These are phyloP conservation scores for Suillus subalutaceus DNA, from an alignment of 768 basidiomycete species.

Conservation along the genomic window DNA sequence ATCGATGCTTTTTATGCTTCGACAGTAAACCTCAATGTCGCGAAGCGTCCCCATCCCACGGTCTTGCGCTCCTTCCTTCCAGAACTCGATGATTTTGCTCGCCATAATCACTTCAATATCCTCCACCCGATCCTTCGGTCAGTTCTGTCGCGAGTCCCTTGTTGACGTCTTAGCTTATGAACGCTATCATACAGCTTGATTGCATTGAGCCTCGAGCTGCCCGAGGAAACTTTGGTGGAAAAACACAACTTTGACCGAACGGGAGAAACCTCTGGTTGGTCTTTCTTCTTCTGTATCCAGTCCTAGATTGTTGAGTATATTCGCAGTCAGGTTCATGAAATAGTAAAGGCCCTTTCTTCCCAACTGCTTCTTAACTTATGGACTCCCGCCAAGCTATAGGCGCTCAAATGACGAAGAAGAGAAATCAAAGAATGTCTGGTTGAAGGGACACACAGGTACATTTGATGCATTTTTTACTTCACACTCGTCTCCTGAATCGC, in stretches of 20 bases:
- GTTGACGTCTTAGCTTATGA: not conserved
- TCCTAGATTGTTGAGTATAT: not conserved
- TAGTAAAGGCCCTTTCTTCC: conserved; percentile 26
- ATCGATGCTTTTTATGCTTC: not conserved
- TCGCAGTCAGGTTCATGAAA: conserved; percentile 41
- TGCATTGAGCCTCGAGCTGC: conserved; percentile 36
- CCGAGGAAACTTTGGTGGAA: conserved; percentile 36
- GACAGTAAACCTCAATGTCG: conserved; percentile 30
- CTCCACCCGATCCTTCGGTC: conserved; percentile 31
- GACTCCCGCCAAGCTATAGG: no score
- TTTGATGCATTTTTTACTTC: no score
- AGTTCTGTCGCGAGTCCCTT: not conserved
- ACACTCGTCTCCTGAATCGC: no score
- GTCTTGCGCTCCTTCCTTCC: conserved; percentile 32
- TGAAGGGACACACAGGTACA: no score
- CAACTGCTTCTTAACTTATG: not conserved
- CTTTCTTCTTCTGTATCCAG: not conserved
- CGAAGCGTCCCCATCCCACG: conserved; percentile 29
- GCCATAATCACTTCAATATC: conserved; percentile 33
- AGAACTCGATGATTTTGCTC: conserved; percentile 31
- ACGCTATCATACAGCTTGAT: conserved; percentile 26
- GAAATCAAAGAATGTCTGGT: no score
- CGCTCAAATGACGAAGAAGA: not conserved
- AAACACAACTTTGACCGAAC: conserved; percentile 29
- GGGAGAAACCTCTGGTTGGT: conserved; percentile 34